Evolutionary conservation across 148 eudicot genomes (phyloP), one percentile per base, ranked within the genome.

Genomic region (Linanthus parryae): DNA sequence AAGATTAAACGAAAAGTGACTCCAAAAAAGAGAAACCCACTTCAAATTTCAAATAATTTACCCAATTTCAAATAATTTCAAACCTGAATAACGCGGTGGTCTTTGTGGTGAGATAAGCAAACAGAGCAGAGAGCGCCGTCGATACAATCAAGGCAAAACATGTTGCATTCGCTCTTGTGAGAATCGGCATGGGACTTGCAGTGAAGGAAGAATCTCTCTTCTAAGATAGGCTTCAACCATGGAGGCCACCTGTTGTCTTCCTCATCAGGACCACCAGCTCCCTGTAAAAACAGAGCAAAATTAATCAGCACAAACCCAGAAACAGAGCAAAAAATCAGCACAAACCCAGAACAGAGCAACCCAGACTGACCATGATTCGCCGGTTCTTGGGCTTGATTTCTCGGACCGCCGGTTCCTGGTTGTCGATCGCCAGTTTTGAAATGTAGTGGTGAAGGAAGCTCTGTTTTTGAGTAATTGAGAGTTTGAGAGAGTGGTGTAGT

Each of bases 121-220:
- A 85, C 72, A 25, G 97, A 83, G 40, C 97, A 90, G 9, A 83
- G 77, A 35, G 97, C 51, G 1, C 82, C 88, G 43, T 78, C 54
- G 67, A 85, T 70, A 66, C 97, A 90, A 56, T 85, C 92, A 71
- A 90, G 66, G 30, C 97, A 90, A 54, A 66, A 90, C 97, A 90
- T 82, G 60, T 90, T 90, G 47, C 97, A 90, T 66, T 90, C 97
- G 40, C 88, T 83, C 58, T 85, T 90, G 62, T 85, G 91, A 2
- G 91, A 80, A 64, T 80, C 85, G 0, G 92, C 80, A 16, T 90
- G 97, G 14, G 61, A 56, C 44, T 73, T 68, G 61, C 97, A 85
- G 42, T 78, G 91, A 56, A 65, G 81, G 43, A 90, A 90, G 76
- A 85, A 90, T n/a, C 55, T 73, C 31, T 80, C 82, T 0, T 58